Evolutionary conservation across 23 red algal species (phyloP).

Genomic region (Chondrus crispus): DNA sequence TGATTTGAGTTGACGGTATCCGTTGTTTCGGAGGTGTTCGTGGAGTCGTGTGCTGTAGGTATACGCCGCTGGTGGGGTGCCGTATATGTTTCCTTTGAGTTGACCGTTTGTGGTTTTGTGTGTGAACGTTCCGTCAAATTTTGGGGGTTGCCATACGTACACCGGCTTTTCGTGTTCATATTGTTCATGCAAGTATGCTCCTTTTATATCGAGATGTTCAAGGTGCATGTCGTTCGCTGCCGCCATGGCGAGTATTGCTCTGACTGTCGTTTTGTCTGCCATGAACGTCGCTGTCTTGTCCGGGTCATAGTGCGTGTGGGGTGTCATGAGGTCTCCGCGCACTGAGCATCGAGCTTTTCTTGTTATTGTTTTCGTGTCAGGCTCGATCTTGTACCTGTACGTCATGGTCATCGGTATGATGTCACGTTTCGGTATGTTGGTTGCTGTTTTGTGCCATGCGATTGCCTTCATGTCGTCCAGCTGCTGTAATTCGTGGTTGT

Average conservation of each 20-base stretch:
- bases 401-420: background rate
- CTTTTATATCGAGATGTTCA: slow-evolving; percentile 4
- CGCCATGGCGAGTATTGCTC: background rate
- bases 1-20: background rate
- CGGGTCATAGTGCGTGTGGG: background rate
- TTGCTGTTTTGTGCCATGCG: background rate
- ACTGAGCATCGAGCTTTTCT: background rate
- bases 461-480: background rate
- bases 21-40: background rate
- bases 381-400: background rate
- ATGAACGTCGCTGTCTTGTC: background rate
- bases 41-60: background rate
- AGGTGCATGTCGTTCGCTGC: background rate
- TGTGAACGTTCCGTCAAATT: background rate
- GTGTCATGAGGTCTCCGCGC: background rate
- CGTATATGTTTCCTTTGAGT: background rate
- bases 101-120: background rate
- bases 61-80: background rate
- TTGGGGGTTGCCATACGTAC: background rate
- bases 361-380: background rate
- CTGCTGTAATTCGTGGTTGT: background rate
- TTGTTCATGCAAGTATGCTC: background rate
- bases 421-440: background rate
- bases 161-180: background rate
- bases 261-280: background rate